A percentile compares a stretch with the other conserved stretches of the same genome.
Conservation (phyloP, 164 flowering plant species). For the Echeveria elegans region DNA sequence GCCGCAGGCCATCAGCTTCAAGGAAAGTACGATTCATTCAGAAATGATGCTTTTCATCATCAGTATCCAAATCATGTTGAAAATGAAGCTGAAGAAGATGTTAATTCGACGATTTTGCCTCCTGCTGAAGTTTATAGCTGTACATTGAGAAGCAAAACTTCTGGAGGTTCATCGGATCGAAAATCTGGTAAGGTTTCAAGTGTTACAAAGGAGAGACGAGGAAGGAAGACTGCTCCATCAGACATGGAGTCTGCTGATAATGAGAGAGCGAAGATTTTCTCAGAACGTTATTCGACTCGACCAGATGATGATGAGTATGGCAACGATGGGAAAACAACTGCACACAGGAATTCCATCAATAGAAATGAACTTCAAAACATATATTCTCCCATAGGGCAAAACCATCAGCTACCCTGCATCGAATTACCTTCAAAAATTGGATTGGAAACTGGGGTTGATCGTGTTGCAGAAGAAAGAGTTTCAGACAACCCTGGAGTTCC, state of each 20-base stretch:
- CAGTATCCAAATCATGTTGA: slow-evolving; percentile 32
- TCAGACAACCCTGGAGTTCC: slow-evolving; percentile 38
- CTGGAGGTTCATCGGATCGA: slow-evolving; percentile 87
- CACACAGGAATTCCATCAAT: slow-evolving; percentile 30
- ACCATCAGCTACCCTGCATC: slow-evolving; percentile 37
- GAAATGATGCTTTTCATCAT: slow-evolving; percentile 16
- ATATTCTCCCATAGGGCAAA: slow-evolving; percentile 25
- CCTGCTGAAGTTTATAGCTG: slow-evolving; percentile 23
- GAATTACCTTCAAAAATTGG: slow-evolving; percentile 52
- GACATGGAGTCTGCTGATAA: slow-evolving; percentile 22
- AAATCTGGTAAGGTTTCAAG: slow-evolving; percentile 49
- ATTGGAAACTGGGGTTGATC: slow-evolving; percentile 51
- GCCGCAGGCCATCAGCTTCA: not conserved
- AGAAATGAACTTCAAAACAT: slow-evolving; percentile 31
- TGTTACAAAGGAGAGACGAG: slow-evolving; percentile 50
- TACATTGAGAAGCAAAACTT: slow-evolving; percentile 57
- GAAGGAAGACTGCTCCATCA: slow-evolving; percentile 38
- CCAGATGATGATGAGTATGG: slow-evolving; percentile 37
- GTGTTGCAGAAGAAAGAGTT: slow-evolving; percentile 44
- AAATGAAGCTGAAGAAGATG: slow-evolving; percentile 28
- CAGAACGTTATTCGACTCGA: slow-evolving; percentile 39
- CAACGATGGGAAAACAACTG: slow-evolving; percentile 43
- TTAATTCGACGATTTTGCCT: slow-evolving; percentile 31
- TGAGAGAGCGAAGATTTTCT: slow-evolving; percentile 46
- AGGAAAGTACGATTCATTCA: not conserved